phyloP scores from a whole-genome alignment of 306 rosid genomes.

The Vigna nakashimae region DNA sequence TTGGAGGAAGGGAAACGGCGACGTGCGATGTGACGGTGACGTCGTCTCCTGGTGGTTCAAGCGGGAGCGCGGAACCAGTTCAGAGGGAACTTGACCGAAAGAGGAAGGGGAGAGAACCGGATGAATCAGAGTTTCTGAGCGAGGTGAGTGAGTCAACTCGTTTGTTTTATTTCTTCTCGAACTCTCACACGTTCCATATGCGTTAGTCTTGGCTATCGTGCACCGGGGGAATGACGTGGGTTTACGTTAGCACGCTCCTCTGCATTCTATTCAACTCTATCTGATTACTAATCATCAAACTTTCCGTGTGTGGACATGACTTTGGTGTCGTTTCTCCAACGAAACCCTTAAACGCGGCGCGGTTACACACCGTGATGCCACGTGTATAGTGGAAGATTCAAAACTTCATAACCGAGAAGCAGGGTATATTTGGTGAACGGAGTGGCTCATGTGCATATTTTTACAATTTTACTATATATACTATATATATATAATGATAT shows the following conservation, averaged over 20 bases:
- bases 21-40: slow-evolving; percentile 56
- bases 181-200: not conserved
- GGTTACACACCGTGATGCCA: slow-evolving; percentile 19
- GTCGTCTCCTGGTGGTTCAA: slow-evolving; percentile 65
- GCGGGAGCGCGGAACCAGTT: slow-evolving; percentile 56
- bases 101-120: slow-evolving; percentile 62
- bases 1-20: slow-evolving; percentile 45
- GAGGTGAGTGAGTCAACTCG: slow-evolving; percentile 59
- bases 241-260: slow-evolving; percentile 36
- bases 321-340: not conserved
- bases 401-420: slow-evolving; percentile 12
- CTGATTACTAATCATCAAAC: not conserved
- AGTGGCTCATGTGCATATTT: not conserved
- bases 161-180: too few species aligned
- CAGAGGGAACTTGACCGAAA: slow-evolving; percentile 57
- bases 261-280: slow-evolving; percentile 30
- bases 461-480: not conserved
- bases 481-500: too few species aligned
- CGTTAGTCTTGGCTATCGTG: slow-evolving; percentile 40
- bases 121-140: slow-evolving; percentile 59
- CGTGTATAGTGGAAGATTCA: slow-evolving; percentile 29
- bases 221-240: slow-evolving; percentile 42
- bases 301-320: slow-evolving; percentile 21
- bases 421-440: not conserved
- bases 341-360: slow-evolving; percentile 1